These are phyloP conservation scores for Suhomyces sp. DNA, from an alignment of 805 yeast species.

Conservation along the genomic window DNA sequence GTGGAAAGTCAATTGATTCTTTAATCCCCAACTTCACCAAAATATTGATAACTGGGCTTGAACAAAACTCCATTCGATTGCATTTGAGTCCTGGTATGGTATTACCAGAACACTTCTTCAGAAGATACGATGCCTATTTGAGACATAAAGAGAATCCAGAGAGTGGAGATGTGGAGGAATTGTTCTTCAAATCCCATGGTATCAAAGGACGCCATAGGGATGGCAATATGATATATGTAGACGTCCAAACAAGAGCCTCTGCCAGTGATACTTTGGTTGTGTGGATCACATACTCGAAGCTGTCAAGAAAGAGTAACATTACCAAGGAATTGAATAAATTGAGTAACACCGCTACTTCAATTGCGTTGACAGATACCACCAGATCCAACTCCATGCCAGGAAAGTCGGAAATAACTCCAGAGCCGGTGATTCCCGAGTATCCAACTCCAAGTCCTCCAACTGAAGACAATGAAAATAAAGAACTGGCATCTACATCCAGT, in stretches of 20 bases:
- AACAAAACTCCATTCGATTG: conserved; percentile 19
- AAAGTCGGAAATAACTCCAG: not conserved
- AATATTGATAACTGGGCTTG: conserved; percentile 41
- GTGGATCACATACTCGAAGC: conserved; percentile 85
- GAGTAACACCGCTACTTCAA: conserved; percentile 16
- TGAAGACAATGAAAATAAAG: not conserved
- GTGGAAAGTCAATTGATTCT: conserved; percentile 44
- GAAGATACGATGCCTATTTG: conserved; percentile 57
- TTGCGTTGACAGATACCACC: conserved; percentile 5
- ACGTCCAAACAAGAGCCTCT: conserved; percentile 76
- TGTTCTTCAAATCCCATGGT: conserved; percentile 63
- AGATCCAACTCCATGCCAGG: not conserved
- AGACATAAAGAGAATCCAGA: conserved; percentile 12
- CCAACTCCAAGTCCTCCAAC: not conserved
- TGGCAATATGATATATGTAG: conserved; percentile 64
- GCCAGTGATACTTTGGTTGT: conserved; percentile 56
- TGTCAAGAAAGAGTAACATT: conserved; percentile 18
- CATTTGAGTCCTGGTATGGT: conserved; percentile 62
- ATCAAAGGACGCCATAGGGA: conserved; percentile 67
- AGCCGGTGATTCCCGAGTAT: not conserved
- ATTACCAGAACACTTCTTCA: conserved; percentile 86
- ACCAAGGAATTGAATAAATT: conserved; percentile 25
- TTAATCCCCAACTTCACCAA: conserved; percentile 63
- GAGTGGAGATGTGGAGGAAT: conserved; percentile 39
- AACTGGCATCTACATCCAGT: not conserved